A percentile compares a stretch with the other conserved stretches of the same genome.
These are phyloP conservation scores for Coemansia sp. DNA, from an alignment of 192 early-diverging fungal species.

Conservation along the genomic window DNA sequence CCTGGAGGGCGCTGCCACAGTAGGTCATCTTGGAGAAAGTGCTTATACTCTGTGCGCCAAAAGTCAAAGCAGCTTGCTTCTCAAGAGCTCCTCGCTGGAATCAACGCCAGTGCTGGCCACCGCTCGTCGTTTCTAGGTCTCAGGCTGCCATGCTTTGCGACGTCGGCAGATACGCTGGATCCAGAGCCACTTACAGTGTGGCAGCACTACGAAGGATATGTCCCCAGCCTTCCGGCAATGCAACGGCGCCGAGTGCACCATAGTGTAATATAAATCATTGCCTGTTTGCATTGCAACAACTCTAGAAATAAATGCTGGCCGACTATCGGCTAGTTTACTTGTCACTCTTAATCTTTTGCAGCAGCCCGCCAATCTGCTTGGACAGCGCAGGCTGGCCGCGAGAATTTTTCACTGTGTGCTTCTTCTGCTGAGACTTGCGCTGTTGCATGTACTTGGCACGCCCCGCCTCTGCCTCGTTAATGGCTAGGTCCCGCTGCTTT, in stretches of 20 bases:
- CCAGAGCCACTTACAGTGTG: not conserved
- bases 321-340: conserved; percentile 9
- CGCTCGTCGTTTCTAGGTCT: not conserved
- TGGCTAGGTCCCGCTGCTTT: conserved; percentile 13
- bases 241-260: not conserved
- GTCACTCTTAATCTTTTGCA: conserved; percentile 33
- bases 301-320: too few species aligned
- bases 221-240: not conserved
- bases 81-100: not conserved
- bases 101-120: not conserved
- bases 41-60: not conserved
- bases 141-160: not conserved
- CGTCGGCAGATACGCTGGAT: not conserved
- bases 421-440: conserved; percentile 33
- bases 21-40: not conserved
- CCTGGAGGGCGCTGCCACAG: not conserved
- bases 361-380: conserved; percentile 29
- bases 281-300: too few species aligned
- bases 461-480: conserved; percentile 14
- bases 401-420: conserved; percentile 25
- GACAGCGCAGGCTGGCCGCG: conserved; percentile 42
- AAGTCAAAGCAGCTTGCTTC: not conserved
- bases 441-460: conserved; percentile 22
- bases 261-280: not conserved
- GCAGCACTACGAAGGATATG: conserved; percentile 4